These are phyloP conservation scores for Westerdykella ornata DNA, from an alignment of 2,329 filamentous ascomycete genomes.

Conservation along the genomic window DNA sequence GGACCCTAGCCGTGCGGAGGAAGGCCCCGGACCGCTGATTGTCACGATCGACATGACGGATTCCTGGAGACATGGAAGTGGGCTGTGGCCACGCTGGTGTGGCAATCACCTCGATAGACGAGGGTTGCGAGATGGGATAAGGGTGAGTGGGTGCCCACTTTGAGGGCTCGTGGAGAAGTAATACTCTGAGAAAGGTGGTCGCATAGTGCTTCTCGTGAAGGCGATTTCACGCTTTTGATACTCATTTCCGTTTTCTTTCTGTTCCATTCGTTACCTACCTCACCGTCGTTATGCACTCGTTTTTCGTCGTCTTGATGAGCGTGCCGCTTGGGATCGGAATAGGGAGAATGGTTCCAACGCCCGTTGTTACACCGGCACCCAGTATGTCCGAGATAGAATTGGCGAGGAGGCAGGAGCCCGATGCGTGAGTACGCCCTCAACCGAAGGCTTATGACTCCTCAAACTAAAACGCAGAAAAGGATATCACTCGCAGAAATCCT, in stretches of 20 bases:
- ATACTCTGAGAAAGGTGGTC: slow-evolving; percentile 6
- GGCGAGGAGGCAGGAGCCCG: slow-evolving; percentile 19
- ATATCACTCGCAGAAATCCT: slow-evolving; percentile 31
- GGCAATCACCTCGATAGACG: slow-evolving; percentile 8
- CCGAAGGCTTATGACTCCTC: not conserved
- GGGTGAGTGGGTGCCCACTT: not conserved
- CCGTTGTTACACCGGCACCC: slow-evolving; percentile 28
- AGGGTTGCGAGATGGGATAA: slow-evolving; percentile 1
- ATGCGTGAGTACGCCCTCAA: slow-evolving; percentile 24
- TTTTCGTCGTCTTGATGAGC: not conserved
- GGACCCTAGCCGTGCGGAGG: slow-evolving; percentile 10
- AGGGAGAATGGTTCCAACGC: slow-evolving; percentile 6
- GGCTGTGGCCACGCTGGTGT: slow-evolving; percentile 11
- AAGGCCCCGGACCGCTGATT: slow-evolving; percentile 23
- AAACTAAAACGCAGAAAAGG: slow-evolving; percentile 13
- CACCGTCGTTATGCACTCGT: slow-evolving; percentile 2
- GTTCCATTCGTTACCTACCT: not conserved
- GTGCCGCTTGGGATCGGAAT: not conserved
- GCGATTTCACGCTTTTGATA: not conserved
- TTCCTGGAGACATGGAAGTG: slow-evolving; percentile 12
- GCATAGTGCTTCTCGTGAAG: not conserved
- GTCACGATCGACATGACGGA: slow-evolving; percentile 2
- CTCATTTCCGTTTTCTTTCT: slow-evolving; percentile 1
- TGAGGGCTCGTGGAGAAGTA: not conserved
- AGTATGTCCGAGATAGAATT: slow-evolving; percentile 5